Evolutionary conservation across 2,329 filamentous ascomycete species (phyloP).

Genomic region (Colletotrichum camelliae): DNA sequence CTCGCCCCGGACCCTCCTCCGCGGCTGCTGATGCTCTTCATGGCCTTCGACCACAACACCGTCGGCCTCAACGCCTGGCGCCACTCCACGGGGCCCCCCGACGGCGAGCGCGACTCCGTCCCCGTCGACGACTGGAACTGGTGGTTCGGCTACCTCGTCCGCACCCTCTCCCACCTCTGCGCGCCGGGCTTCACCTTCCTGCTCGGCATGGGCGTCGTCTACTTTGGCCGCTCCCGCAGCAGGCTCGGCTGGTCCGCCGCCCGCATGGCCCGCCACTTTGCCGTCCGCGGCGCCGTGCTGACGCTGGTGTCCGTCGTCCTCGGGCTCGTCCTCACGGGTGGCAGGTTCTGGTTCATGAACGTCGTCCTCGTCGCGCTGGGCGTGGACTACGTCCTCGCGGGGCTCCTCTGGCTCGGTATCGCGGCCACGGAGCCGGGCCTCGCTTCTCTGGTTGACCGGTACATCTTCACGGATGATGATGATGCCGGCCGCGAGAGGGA

Average conservation of each 20-base stretch:
- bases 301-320: slow-evolving; percentile 35
- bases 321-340: slow-evolving; percentile 36
- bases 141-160: slow-evolving; percentile 40
- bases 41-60: slow-evolving; percentile 50
- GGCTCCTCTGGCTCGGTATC: slow-evolving; percentile 45
- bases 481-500: slow-evolving; percentile 25
- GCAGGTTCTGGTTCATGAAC: slow-evolving; percentile 47
- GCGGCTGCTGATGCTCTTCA: slow-evolving; percentile 48
- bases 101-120: slow-evolving; percentile 39
- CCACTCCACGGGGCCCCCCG: slow-evolving; percentile 40
- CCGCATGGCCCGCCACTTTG: slow-evolving; percentile 43
- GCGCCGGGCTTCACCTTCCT: slow-evolving; percentile 51
- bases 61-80: slow-evolving; percentile 44
- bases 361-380: slow-evolving; percentile 48
- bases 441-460: slow-evolving; percentile 26
- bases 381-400: slow-evolving; percentile 49
- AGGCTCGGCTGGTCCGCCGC: slow-evolving; percentile 42
- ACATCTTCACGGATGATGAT: slow-evolving; percentile 14
- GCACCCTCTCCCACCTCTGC: slow-evolving; percentile 50
- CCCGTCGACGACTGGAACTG: slow-evolving; percentile 42
- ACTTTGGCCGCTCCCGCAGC: slow-evolving; percentile 46
- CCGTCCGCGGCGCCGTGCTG: slow-evolving; percentile 39
- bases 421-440: slow-evolving; percentile 38
- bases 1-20: slow-evolving; percentile 48
- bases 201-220: slow-evolving; percentile 51